Conservation (phyloP, 257 asterid genomes). For the Anisodus tanguticus region DNA sequence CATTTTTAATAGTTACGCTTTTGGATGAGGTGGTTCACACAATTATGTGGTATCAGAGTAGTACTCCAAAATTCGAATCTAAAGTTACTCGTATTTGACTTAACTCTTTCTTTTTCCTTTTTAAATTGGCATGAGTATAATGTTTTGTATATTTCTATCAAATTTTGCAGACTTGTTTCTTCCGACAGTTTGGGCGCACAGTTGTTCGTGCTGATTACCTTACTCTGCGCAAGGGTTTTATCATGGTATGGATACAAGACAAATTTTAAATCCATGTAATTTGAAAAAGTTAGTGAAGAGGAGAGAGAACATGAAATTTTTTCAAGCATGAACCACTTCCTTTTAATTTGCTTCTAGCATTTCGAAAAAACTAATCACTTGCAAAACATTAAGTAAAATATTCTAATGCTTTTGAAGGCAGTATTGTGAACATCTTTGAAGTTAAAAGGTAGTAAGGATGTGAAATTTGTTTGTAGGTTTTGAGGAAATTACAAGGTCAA, state of each 20-base stretch:
- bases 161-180: slow-evolving; percentile 83
- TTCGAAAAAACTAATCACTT: neutral
- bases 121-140: neutral
- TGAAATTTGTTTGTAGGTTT: neutral
- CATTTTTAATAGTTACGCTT: neutral
- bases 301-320: neutral
- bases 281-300: neutral
- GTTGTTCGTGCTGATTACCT: slow-evolving; percentile 96
- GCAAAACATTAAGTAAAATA: neutral
- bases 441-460: neutral
- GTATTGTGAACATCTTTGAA: neutral
- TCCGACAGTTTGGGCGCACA: slow-evolving; percentile 93
- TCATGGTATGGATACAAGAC: slow-evolving; percentile 56
- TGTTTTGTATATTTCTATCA: slow-evolving; percentile 8
- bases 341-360: neutral
- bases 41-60: neutral
- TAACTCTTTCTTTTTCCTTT: neutral
- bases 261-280: neutral
- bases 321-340: neutral
- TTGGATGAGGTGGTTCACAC: slow-evolving; percentile 17
- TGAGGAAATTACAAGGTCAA: neutral
- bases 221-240: slow-evolving; percentile 95
- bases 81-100: neutral
- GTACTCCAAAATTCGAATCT: neutral
- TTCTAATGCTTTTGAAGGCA: slow-evolving; percentile 7